Evolutionary conservation across 805 yeast species (phyloP).

Genomic region (Saccharomyces kudriavzevii): DNA sequence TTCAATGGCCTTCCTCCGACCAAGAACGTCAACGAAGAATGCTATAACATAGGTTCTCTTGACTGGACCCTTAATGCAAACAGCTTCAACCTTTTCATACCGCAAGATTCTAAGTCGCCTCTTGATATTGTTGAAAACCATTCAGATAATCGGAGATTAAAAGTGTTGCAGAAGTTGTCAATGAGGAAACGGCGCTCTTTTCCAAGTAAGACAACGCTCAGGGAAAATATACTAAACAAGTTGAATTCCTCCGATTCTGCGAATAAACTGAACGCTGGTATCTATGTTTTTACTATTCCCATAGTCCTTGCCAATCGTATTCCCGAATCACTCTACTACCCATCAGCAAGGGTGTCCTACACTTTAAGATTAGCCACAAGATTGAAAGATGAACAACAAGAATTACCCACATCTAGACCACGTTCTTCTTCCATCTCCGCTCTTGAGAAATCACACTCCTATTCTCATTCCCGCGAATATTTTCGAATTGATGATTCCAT

Average conservation of each 20-base stretch:
- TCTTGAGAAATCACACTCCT: neutral
- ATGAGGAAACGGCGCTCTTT: constrained; percentile 2
- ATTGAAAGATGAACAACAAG: neutral
- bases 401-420: neutral
- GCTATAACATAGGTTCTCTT: constrained; percentile 39
- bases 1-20: constrained; percentile 43
- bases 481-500: constrained; percentile 4
- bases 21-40: constrained; percentile 35
- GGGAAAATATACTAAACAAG: neutral
- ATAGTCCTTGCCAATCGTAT: constrained; percentile 50
- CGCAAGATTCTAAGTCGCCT: constrained; percentile 17
- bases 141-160: constrained; percentile 9
- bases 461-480: neutral
- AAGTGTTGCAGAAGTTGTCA: constrained; percentile 15
- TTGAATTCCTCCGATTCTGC: constrained; percentile 3
- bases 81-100: constrained; percentile 39
- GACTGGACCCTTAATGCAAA: constrained; percentile 39
- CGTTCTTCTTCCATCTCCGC: neutral
- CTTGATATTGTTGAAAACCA: constrained; percentile 18
- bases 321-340: constrained; percentile 43
- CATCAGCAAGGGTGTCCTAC: constrained; percentile 27
- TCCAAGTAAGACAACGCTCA: neutral
- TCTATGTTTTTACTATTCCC: constrained; percentile 62
- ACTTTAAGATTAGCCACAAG: constrained; percentile 11
- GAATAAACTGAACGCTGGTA: constrained; percentile 42